These are phyloP conservation scores for Diaporthe vaccinii DNA, from an alignment of 2,329 filamentous ascomycete genomes.

Conservation along the genomic window DNA sequence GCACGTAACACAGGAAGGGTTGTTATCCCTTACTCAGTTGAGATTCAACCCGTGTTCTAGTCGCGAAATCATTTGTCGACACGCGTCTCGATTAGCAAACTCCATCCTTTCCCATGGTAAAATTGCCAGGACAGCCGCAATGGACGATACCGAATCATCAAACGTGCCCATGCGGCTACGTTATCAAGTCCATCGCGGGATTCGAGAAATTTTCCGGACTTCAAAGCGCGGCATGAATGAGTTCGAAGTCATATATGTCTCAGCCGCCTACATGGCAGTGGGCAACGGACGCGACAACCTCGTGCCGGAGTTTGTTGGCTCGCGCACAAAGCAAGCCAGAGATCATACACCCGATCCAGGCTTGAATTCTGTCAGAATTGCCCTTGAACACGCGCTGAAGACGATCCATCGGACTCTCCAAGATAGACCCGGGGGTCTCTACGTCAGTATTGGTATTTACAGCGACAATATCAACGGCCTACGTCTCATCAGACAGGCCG, in stretches of 20 bases:
- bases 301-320: background rate
- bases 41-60: background rate
- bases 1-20: background rate
- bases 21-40: background rate
- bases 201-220: background rate
- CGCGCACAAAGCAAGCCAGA: background rate
- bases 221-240: no score
- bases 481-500: background rate
- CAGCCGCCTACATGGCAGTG: background rate
- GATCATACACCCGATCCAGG: background rate
- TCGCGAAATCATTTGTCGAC: background rate
- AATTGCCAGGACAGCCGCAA: background rate
- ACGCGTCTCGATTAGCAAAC: background rate
- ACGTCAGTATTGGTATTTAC: background rate
- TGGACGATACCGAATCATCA: background rate
- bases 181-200: background rate
- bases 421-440: background rate
- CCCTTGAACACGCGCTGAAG: background rate
- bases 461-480: background rate
- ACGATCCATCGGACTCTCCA: background rate
- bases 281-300: background rate
- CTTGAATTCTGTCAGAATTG: background rate
- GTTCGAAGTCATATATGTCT: background rate
- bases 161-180: background rate
- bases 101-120: background rate